A percentile compares a stretch with the other conserved stretches of the same genome.
Evolutionary conservation across 306 rosid genomes (phyloP).

Genomic region (Purshia tridentata): DNA sequence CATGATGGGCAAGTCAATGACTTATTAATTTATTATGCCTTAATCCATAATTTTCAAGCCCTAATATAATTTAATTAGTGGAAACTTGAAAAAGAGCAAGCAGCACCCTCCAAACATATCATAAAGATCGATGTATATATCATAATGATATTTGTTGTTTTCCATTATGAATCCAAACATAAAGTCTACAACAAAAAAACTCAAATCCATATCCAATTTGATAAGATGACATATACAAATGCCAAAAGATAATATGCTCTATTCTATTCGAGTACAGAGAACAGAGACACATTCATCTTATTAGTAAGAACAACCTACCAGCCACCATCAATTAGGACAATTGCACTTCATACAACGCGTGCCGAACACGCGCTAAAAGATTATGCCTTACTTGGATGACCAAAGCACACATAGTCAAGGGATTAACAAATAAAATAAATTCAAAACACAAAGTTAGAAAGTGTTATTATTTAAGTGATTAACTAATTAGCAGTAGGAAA

Average conservation of each 20-base stretch:
- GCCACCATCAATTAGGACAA: conserved; percentile 1
- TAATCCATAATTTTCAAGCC: conserved; percentile 28
- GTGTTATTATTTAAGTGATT: no score
- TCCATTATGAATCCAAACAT: conserved; percentile 40
- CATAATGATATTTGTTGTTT: conserved; percentile 52
- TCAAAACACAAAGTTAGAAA: no score
- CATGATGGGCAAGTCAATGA: conserved; percentile 36
- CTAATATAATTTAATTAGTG: conserved; percentile 21
- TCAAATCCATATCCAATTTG: conserved; percentile 28
- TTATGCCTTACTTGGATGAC: conserved; percentile 1
- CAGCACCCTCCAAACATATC: conserved; percentile 26
- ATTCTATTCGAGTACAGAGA: conserved; percentile 32
- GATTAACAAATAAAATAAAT: background rate
- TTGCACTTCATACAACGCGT: conserved; percentile 11
- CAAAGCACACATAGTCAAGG: background rate
- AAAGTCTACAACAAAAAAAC: conserved; percentile 26
- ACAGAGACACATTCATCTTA: conserved; percentile 33
- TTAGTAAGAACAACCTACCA: conserved; percentile 24
- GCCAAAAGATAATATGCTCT: conserved; percentile 16
- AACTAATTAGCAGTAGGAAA: no score
- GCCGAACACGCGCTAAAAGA: conserved; percentile 15
- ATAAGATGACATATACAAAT: conserved; percentile 47
- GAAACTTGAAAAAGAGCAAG: conserved; percentile 23
- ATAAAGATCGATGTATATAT: conserved; percentile 36
- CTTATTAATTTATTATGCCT: conserved; percentile 33